phyloP scores from a whole-genome alignment of 116 monocot species.

The Dioscorea cayenensis region DNA sequence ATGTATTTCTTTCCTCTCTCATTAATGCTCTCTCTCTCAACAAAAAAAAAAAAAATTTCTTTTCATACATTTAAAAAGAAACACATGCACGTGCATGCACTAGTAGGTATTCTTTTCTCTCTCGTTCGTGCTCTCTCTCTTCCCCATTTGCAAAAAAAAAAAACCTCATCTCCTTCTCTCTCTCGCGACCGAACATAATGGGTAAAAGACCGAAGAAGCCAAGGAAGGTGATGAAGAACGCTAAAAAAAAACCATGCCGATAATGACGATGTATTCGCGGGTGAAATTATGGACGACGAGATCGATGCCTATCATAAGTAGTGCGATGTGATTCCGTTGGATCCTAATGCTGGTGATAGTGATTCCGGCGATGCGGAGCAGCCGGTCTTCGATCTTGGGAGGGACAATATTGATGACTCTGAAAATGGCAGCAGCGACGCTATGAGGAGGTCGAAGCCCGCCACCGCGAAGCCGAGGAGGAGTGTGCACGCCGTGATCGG shows the following conservation, averaged over 20 bases:
- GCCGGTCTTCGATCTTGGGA: slow-evolving; percentile 45
- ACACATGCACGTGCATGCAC: no score
- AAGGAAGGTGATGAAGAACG: slow-evolving; percentile 6
- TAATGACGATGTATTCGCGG: slow-evolving; percentile 6
- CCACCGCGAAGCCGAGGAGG: slow-evolving; percentile 83
- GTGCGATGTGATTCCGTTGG: slow-evolving; percentile 45
- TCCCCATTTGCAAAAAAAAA: no score
- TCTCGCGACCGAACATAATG: no score
- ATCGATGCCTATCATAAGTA: slow-evolving; percentile 61
- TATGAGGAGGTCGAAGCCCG: slow-evolving; percentile 96
- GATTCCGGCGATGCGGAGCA: slow-evolving; percentile 47
- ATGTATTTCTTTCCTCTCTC: no score
- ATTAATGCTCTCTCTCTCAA: no score
- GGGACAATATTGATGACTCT: no score
- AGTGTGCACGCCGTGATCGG: slow-evolving; percentile 73
- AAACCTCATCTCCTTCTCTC: no score
- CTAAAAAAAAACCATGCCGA: background rate
- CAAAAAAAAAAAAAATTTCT: no score
- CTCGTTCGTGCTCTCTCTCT: no score
- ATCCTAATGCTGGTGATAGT: no score
- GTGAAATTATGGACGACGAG: slow-evolving; percentile 41
- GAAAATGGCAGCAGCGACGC: slow-evolving; percentile 35
- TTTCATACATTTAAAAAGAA: no score
- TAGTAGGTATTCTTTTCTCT: no score
- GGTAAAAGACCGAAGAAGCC: slow-evolving; percentile 19